Percentiles rank a stretch among this genome's conserved stretches.
Conservation (phyloP, 495 filamentous ascomycete species). For the Lasiosphaeria miniovina region DNA sequence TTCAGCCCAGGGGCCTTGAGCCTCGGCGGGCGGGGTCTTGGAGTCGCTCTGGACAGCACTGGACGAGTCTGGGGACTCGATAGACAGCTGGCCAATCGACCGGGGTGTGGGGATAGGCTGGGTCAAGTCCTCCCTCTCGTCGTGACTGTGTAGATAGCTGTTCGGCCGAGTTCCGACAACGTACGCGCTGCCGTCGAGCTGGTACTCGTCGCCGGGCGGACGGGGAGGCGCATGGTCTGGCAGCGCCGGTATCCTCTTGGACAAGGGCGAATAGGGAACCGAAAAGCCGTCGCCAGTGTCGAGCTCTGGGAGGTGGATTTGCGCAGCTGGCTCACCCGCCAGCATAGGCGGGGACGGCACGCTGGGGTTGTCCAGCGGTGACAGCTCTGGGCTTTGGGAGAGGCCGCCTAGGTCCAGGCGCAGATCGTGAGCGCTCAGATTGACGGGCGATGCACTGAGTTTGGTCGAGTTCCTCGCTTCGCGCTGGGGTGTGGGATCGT, state of each 20-base stretch:
- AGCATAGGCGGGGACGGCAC: conserved; percentile 23
- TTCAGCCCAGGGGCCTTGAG: conserved; percentile 27
- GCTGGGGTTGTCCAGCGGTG: conserved; percentile 24
- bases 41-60: conserved; percentile 17
- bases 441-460: conserved; percentile 14
- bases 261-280: conserved; percentile 22
- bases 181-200: conserved; percentile 33
- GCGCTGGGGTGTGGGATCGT: conserved; percentile 16
- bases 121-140: conserved; percentile 33
- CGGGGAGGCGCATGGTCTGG: conserved; percentile 38
- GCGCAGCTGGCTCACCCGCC: conserved; percentile 18
- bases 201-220: conserved; percentile 21
- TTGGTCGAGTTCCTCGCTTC: conserved; percentile 16
- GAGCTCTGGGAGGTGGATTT: conserved; percentile 38
- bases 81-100: conserved; percentile 34
- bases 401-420: conserved; percentile 22
- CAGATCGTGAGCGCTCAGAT: conserved; percentile 21
- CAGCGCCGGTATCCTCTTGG: conserved; percentile 23
- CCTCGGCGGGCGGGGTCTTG: conserved; percentile 24
- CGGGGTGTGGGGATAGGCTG: conserved; percentile 30
- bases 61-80: conserved; percentile 30
- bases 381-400: conserved; percentile 23
- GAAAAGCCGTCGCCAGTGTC: conserved; percentile 36
- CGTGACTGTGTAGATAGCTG: conserved; percentile 38
- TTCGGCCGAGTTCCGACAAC: conserved; percentile 40